Evolutionary conservation across 2,329 filamentous ascomycete genomes (phyloP).

Genomic region (Coniella vitis): DNA sequence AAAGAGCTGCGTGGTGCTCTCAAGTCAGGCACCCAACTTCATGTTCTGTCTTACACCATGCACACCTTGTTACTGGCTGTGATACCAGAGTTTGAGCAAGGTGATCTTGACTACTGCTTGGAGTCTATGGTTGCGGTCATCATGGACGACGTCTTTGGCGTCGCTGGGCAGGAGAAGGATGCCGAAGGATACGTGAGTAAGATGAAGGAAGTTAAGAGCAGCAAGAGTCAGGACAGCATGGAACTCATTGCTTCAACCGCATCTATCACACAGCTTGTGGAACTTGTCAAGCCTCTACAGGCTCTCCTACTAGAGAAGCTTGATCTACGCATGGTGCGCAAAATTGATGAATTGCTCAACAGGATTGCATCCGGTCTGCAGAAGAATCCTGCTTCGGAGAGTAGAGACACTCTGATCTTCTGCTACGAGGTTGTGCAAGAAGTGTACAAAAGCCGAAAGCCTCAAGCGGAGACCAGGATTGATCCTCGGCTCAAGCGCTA

Average conservation of each 20-base stretch:
- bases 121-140: conserved; percentile 72
- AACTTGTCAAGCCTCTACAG: conserved; percentile 72
- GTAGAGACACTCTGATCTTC: conserved; percentile 80
- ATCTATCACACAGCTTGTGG: conserved; percentile 65
- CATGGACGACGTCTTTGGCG: conserved; percentile 96
- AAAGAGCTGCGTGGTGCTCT: conserved; percentile 82
- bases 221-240: conserved; percentile 97
- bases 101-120: conserved; percentile 85
- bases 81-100: conserved; percentile 65
- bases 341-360: conserved; percentile 82
- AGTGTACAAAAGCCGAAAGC: conserved; percentile 62
- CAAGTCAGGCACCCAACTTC: conserved; percentile 81
- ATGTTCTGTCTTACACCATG: conserved; percentile 90
- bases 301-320: conserved; percentile 76
- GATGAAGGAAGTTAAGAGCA: conserved; percentile 97
- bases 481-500: conserved; percentile 64
- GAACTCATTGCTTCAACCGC: conserved; percentile 81
- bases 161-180: conserved; percentile 90
- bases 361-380: conserved; percentile 78
- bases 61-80: conserved; percentile 80
- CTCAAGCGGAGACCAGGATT: conserved; percentile 44
- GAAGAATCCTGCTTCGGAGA: conserved; percentile 72
- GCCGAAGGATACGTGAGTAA: conserved; percentile 90
- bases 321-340: conserved; percentile 73
- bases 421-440: conserved; percentile 92